Evolutionary conservation across 1,284 basidiomycete genomes (phyloP), one percentile per base, ranked within the genome.

Genomic region (Athelia psychrophila): DNA sequence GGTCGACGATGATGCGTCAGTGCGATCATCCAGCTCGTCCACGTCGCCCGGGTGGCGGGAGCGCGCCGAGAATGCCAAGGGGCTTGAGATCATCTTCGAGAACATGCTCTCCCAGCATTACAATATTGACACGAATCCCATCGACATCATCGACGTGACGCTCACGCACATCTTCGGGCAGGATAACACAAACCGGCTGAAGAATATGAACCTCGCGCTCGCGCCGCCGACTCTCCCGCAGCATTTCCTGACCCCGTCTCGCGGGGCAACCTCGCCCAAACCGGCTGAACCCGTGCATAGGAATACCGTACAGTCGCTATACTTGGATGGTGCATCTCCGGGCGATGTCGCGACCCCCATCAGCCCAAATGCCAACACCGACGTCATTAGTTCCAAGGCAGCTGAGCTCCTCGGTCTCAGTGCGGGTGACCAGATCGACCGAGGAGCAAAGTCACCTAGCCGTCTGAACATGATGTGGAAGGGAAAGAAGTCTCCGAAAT

Each of bases 151-250:
- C 13, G 56, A 68, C 19, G 63, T 69, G 3, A 48, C 73, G 46
- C 60, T 88, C 42, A 64, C 70, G 49, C 60, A 67, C 13, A 65
- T 78, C 12, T 88, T 88, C 59, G 83, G 81, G 53, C 58, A 51
- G 63, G 53, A 51, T 2, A 64, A 68, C 18, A 67, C 71, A 13
- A 59, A 64, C 42, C 72, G 73, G 56, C 56, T 71, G 40, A 65
- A 65, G 50, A 78, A 70, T 30, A 76, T 78, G 57, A 74, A 81
- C 55, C 64, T 87, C 25, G 79, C 80, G 52, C 64, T 87, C 15
- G 82, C 83, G 13, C 80, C 83, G 25, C 67, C 69, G 25, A 38
- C 59, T 8, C 27, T 18, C 30, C 23, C 16, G 4, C n/a, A 25
- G 20, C 8, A n/a, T 47, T 16, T 19, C 42, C 45, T 22, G 20